Conservation (phyloP, 495 filamentous ascomycete genomes). For the Neurospora sp. region DNA sequence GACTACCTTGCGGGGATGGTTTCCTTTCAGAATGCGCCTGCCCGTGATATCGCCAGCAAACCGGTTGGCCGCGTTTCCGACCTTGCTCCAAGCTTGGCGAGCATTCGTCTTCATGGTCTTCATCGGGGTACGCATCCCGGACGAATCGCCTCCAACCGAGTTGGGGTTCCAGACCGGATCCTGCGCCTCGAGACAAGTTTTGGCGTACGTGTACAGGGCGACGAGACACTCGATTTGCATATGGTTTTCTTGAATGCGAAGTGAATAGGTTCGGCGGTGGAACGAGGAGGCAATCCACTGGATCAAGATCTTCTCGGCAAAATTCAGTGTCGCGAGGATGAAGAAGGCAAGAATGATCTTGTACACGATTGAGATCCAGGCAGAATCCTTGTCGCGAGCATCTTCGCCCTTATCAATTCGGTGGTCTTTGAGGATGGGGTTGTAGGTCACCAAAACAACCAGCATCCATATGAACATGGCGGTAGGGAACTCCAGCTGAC, state of each 20-base stretch:
- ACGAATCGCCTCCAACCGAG: conserved; percentile 19
- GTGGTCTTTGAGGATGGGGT: conserved; percentile 67
- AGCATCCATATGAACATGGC: conserved; percentile 93
- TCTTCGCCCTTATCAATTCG: conserved; percentile 41
- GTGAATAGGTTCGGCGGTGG: conserved; percentile 82
- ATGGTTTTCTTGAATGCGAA: conserved; percentile 88
- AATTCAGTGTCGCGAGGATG: conserved; percentile 69
- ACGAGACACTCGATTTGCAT: conserved; percentile 36
- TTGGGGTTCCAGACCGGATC: conserved; percentile 49
- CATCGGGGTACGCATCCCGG: conserved; percentile 64
- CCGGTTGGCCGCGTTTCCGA: conserved; percentile 80
- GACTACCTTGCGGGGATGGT: conserved; percentile 78
- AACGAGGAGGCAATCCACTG: conserved; percentile 93
- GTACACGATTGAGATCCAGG: conserved; percentile 72
- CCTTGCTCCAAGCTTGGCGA: conserved; percentile 60
- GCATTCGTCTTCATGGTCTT: conserved; percentile 60
- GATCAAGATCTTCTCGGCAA: conserved; percentile 87
- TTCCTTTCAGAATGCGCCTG: conserved; percentile 58
- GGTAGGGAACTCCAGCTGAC: conserved; percentile 74
- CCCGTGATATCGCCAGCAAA: conserved; percentile 96
- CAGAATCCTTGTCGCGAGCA: conserved; percentile 37
- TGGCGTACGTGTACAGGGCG: conserved; percentile 76
- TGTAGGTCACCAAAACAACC: conserved; percentile 62
- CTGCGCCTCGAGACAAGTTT: conserved; percentile 56
- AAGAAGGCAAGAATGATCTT: conserved; percentile 82